phyloP scores from a whole-genome alignment of 352 stramenopile genomes.

The Phytophthora crassamura region DNA sequence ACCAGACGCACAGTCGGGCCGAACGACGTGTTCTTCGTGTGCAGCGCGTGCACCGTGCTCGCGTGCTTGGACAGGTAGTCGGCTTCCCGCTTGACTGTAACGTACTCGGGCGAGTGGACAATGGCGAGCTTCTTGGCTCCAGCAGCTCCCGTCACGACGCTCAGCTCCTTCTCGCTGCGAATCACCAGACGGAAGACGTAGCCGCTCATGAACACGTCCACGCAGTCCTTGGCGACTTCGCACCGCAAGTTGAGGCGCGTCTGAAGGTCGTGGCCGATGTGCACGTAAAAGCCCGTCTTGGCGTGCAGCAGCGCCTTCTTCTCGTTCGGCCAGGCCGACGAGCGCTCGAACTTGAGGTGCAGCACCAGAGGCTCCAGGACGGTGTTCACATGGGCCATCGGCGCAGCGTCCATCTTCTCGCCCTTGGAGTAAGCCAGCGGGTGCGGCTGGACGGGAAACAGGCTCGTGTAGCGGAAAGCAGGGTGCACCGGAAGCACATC shows the following conservation, averaged over 20 bases:
- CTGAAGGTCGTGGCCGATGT: slow-evolving; percentile 85
- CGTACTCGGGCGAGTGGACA: slow-evolving; percentile 69
- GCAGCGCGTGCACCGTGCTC: slow-evolving; percentile 76
- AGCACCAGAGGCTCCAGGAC: slow-evolving; percentile 79
- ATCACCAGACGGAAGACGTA: slow-evolving; percentile 88
- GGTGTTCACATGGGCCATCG: slow-evolving; percentile 72
- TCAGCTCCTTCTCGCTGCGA: slow-evolving; percentile 80
- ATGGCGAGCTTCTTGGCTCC: slow-evolving; percentile 66
- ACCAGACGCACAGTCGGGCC: slow-evolving; percentile 83
- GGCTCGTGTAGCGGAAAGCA: slow-evolving; percentile 87
- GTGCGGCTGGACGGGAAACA: slow-evolving; percentile 84
- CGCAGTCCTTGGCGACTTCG: slow-evolving; percentile 72
- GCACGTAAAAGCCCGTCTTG: slow-evolving; percentile 91
- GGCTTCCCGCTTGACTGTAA: slow-evolving; percentile 61
- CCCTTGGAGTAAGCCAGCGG: slow-evolving; percentile 85
- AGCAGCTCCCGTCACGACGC: slow-evolving; percentile 62
- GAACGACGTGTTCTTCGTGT: slow-evolving; percentile 80
- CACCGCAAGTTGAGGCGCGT: slow-evolving; percentile 64
- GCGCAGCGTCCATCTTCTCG: slow-evolving; percentile 58
- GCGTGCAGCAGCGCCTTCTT: slow-evolving; percentile 77
- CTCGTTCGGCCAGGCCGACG: slow-evolving; percentile 88
- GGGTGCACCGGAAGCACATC: slow-evolving; percentile 82
- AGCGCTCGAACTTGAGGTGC: slow-evolving; percentile 86
- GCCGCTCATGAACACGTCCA: slow-evolving; percentile 86
- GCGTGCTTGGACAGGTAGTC: slow-evolving; percentile 76